These are phyloP conservation scores for Tolypocladium ovalisporum DNA, from an alignment of 2,329 filamentous ascomycete genomes.

Conservation along the genomic window DNA sequence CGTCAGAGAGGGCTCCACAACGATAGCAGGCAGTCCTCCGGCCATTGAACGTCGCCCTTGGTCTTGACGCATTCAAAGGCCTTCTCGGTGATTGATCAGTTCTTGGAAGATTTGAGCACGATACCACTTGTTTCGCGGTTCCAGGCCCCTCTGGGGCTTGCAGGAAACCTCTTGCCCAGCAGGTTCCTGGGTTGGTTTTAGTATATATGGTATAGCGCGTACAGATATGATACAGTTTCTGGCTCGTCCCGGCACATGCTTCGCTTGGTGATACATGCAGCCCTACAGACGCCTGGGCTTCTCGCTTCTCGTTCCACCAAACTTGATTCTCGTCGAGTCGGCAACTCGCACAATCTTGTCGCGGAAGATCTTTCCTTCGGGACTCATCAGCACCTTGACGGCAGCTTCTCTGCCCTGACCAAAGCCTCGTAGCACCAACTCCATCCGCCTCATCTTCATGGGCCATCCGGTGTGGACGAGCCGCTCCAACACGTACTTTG, in stretches of 20 bases:
- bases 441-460: slow-evolving; percentile 63
- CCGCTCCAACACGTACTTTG: slow-evolving; percentile 70
- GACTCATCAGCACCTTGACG: slow-evolving; percentile 78
- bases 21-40: slow-evolving; percentile 4
- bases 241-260: not conserved
- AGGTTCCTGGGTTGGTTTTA: slow-evolving; percentile 6
- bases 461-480: slow-evolving; percentile 75
- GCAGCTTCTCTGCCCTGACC: slow-evolving; percentile 80
- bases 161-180: not conserved
- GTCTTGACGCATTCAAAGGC: not conserved
- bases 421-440: slow-evolving; percentile 77
- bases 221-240: slow-evolving; percentile 22
- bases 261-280: not conserved
- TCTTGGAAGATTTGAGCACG: not conserved
- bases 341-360: slow-evolving; percentile 68
- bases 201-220: slow-evolving; percentile 20
- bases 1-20: slow-evolving; percentile 39
- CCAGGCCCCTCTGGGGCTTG: not conserved
- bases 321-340: slow-evolving; percentile 85
- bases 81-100: not conserved
- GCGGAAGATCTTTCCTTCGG: slow-evolving; percentile 68
- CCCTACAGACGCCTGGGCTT: slow-evolving; percentile 65
- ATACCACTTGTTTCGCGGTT: slow-evolving; percentile 8
- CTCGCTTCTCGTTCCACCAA: slow-evolving; percentile 82
- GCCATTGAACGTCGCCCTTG: not conserved